phyloP scores from a whole-genome alignment of 257 asterid species.

The Gynochthodes officinalis region DNA sequence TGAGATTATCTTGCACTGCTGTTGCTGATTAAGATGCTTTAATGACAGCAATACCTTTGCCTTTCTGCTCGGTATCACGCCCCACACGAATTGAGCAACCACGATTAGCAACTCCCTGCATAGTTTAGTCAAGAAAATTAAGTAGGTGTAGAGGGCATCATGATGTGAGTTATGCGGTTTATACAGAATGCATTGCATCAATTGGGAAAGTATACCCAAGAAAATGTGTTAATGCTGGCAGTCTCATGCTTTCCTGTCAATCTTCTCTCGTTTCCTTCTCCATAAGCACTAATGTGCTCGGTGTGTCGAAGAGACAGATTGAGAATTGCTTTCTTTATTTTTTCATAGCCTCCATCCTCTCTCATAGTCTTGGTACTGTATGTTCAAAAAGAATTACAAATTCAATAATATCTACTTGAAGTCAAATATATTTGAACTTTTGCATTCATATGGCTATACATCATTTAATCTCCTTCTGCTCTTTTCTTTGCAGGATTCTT shows the following conservation, averaged over 20 bases:
- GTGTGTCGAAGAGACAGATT: slow-evolving; percentile 92
- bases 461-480: background rate
- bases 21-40: background rate
- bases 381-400: slow-evolving; percentile 6
- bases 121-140: background rate
- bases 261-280: slow-evolving; percentile 98
- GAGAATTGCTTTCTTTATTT: slow-evolving; percentile 89
- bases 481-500: background rate
- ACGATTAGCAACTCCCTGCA: slow-evolving; percentile 98
- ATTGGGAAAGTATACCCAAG: slow-evolving; percentile 64
- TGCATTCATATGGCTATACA: background rate
- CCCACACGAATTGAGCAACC: slow-evolving; percentile 99
- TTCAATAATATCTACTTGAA: slow-evolving; percentile 1
- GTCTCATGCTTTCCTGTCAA: slow-evolving; percentile 98
- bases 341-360: slow-evolving; percentile 93
- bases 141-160: background rate
- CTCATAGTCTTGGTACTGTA: slow-evolving; percentile 91
- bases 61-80: slow-evolving; percentile 89
- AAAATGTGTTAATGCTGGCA: slow-evolving; percentile 75
- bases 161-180: background rate
- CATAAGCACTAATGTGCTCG: slow-evolving; percentile 94
- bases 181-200: background rate
- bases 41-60: slow-evolving; percentile 57
- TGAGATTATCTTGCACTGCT: background rate
- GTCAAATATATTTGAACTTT: background rate